Evolutionary conservation across 495 filamentous ascomycete genomes (phyloP).

Genomic region (Acidomyces sp.): DNA sequence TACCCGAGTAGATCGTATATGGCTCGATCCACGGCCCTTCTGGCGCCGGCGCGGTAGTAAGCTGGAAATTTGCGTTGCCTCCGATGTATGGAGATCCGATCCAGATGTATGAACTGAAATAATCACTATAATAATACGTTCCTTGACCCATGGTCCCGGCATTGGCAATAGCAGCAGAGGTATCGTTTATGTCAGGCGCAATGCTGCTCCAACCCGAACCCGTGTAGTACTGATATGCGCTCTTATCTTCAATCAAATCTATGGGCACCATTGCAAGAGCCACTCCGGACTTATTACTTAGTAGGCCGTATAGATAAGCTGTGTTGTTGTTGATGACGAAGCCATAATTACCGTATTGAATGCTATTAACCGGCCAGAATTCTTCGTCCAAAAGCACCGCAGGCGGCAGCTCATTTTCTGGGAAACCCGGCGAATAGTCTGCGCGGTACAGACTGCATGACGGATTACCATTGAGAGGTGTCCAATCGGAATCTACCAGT

Average conservation of each 20-base stretch:
- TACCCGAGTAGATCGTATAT: too few relatives aligned
- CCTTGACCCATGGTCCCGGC: constrained; percentile 26
- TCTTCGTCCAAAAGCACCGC: constrained; percentile 16
- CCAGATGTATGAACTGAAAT: constrained; percentile 26
- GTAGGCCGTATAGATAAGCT: constrained; percentile 25
- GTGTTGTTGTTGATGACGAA: constrained; percentile 20
- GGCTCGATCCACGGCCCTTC: constrained; percentile 26
- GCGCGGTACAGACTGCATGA: background rate
- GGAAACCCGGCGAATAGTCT: constrained; percentile 3
- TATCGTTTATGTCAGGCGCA: constrained; percentile 17
- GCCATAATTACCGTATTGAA: constrained; percentile 26
- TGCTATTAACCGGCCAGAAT: constrained; percentile 23
- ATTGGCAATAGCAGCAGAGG: constrained; percentile 18
- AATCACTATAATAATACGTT: constrained; percentile 24
- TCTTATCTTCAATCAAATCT: constrained; percentile 17
- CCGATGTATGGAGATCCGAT: constrained; percentile 22
- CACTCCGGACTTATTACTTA: constrained; percentile 11
- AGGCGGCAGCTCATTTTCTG: constrained; percentile 18
- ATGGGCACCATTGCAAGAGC: constrained; percentile 23
- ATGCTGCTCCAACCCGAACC: constrained; percentile 2
- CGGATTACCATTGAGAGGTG: constrained; percentile 4
- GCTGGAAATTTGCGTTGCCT: constrained; percentile 25
- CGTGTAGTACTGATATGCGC: constrained; percentile 21
- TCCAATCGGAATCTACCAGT: constrained; percentile 18
- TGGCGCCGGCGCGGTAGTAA: constrained; percentile 25